phyloP scores from a whole-genome alignment of 331 rosid species.

The Erythrophleum ivorense region DNA sequence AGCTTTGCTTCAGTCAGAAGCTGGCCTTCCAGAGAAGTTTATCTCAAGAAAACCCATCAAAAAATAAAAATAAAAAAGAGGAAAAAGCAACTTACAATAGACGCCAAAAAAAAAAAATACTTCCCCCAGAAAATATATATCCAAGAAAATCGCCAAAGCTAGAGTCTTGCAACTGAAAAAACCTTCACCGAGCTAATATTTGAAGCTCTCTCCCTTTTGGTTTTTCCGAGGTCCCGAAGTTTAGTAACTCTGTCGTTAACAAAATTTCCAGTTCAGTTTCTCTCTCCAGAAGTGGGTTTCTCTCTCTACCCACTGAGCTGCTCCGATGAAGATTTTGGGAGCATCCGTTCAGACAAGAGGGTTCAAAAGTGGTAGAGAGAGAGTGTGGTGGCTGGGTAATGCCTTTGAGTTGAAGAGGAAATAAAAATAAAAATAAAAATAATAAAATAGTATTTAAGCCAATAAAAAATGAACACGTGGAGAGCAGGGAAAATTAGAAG shows the following conservation, averaged over 20 bases:
- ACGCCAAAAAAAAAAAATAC: constrained; percentile 45
- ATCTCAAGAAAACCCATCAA: constrained; percentile 45
- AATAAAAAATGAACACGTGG: constrained; percentile 47
- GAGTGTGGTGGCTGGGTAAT: constrained; percentile 9
- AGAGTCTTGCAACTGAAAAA: constrained; percentile 14
- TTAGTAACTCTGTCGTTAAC: neutral
- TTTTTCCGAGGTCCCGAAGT: neutral
- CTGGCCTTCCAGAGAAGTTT: constrained; percentile 46
- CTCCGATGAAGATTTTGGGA: constrained; percentile 48
- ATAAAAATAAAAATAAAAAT: neutral
- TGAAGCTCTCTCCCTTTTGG: neutral
- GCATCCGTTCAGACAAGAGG: constrained; percentile 55
- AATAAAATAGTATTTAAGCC: neutral
- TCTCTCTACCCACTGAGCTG: constrained; percentile 49
- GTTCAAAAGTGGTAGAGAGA: constrained; percentile 28
- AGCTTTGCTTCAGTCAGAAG: constrained; percentile 68
- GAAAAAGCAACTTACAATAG: constrained; percentile 54
- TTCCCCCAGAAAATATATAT: constrained; percentile 41
- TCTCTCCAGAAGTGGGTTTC: constrained; percentile 40
- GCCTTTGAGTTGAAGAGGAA: neutral
- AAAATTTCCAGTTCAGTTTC: constrained; percentile 32
- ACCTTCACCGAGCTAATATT: constrained; percentile 26
- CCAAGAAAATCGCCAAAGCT: constrained; percentile 38
- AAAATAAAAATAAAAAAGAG: constrained; percentile 27
- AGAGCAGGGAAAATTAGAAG: constrained; percentile 32